phyloP scores from a whole-genome alignment of 2,329 filamentous ascomycete genomes.

The Beauveria caledonica region DNA sequence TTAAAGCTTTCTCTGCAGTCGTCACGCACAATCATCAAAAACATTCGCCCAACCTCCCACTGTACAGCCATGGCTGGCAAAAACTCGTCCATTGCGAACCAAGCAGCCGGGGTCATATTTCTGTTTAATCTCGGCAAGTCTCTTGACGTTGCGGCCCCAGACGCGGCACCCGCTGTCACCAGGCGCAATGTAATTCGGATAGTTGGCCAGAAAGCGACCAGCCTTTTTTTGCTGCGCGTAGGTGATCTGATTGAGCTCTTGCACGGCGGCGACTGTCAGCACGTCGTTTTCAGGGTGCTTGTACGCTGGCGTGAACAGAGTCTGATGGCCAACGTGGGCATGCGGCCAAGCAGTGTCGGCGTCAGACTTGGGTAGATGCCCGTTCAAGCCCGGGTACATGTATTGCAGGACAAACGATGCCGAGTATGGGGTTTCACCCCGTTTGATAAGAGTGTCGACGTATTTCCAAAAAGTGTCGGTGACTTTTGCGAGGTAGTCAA shows the following conservation, averaged over 20 bases:
- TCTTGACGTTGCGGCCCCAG: slow-evolving; percentile 3
- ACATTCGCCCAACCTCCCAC: slow-evolving; percentile 8
- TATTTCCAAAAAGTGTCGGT: slow-evolving; percentile 2
- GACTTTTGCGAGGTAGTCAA: not conserved
- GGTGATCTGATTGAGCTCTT: not conserved
- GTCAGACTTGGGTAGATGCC: not conserved
- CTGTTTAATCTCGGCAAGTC: slow-evolving; percentile 1
- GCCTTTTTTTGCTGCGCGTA: not conserved
- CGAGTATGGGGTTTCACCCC: not conserved
- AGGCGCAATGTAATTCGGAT: slow-evolving; percentile 9
- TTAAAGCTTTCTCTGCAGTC: not conserved
- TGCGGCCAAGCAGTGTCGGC: slow-evolving; percentile 8
- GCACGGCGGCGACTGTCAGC: not conserved
- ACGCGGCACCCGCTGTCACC: not conserved
- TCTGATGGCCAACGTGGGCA: slow-evolving; percentile 2
- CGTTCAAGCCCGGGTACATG: slow-evolving; percentile 3
- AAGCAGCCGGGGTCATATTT: slow-evolving; percentile 7
- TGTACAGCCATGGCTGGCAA: not conserved
- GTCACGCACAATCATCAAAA: not conserved
- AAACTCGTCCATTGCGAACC: slow-evolving; percentile 4
- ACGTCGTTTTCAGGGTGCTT: not conserved
- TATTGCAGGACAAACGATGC: slow-evolving; percentile 11
- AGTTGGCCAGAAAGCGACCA: not conserved
- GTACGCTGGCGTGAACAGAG: slow-evolving; percentile 3
- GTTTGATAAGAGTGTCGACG: not conserved